Evolutionary conservation across 179 eudicot species (phyloP), one percentile per base, ranked within the genome.

Genomic region (Drosera spatulata): DNA sequence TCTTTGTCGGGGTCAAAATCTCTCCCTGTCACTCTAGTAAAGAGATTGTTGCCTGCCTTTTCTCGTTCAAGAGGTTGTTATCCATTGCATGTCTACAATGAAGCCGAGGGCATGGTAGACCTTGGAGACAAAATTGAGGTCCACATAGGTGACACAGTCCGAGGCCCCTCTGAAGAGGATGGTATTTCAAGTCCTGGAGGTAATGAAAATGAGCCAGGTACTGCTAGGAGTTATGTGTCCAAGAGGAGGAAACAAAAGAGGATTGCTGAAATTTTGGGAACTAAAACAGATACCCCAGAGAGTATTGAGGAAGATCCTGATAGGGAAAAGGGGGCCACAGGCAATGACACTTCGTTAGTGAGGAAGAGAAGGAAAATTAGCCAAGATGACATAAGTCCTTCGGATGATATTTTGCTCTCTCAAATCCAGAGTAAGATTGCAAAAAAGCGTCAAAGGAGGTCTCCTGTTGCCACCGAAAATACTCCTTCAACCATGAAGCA

Each of bases 191-290:
- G 38, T 22, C 40, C 61, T 51, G 68, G 61, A 45, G 68, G 50
- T 64, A 58, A 71, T 48, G 48, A 58, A 39, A 69, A 41, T 59
- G 51, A 54, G 37, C 59, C 67, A 3, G 66, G 58, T 47, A 39
- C 59, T 55, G 7, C 40, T 42, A 11, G 10, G 43, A 45, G 13
- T 11, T 69, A 65, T 46, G 67, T 45, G 56, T 50, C 60, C 55
- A 77, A 73, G 22, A 68, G 59, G 58, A 81, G 90, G 80, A 88
- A 85, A 66, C 67, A 59, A 70, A 88, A 75, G 73, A 88, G 88
- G 62, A 70, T 86, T 47, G 83, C 87, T 41, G 82, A 82, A 60
- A 70, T 85, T n/a, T 72, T 87, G 80, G 79, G 74, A 48, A 71
- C 60, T 15, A 67, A 67, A 50, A 43, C 51, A 43, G 68, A 58